Percentiles rank a stretch among this genome's conserved stretches.
Evolutionary conservation across 179 eudicot species (phyloP).

Genomic region (Beta corolliflora): DNA sequence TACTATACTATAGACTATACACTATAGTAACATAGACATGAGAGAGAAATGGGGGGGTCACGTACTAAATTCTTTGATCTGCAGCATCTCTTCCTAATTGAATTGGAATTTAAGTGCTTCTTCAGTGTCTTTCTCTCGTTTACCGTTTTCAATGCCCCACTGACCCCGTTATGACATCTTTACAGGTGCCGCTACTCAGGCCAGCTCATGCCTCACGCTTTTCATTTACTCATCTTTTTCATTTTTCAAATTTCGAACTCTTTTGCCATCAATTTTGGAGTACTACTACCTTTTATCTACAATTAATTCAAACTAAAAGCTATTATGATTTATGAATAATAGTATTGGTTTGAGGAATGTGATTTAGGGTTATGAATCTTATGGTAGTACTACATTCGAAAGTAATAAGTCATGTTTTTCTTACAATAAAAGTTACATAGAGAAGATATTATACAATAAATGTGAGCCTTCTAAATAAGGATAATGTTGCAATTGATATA

Average conservation of each 20-base stretch:
- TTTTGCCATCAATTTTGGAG: neutral
- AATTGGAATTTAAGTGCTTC: neutral
- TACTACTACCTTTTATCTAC: too few relatives aligned
- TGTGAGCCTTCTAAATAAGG: too few relatives aligned
- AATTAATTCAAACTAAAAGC: too few relatives aligned
- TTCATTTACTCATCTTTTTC: slow-evolving; percentile 14
- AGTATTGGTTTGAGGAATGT: too few relatives aligned
- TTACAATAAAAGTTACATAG: too few relatives aligned
- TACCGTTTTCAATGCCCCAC: slow-evolving; percentile 30
- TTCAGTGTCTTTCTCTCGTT: slow-evolving; percentile 4
- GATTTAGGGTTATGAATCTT: too few relatives aligned
- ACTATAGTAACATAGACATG: neutral
- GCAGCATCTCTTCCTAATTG: neutral
- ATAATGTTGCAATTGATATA: too few relatives aligned
- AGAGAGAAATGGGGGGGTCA: neutral
- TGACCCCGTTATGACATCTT: slow-evolving; percentile 36
- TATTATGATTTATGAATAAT: too few relatives aligned
- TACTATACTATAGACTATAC: neutral
- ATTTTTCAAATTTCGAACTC: slow-evolving; percentile 30
- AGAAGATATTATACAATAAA: too few relatives aligned
- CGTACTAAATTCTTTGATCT: slow-evolving; percentile 13
- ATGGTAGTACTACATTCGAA: too few relatives aligned
- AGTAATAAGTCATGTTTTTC: too few relatives aligned
- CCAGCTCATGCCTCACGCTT: slow-evolving; percentile 30
- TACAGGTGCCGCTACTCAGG: neutral